Base-by-base conservation (phyloP, 129 eudicot species). In the Scalesia atractyloides region DNA sequence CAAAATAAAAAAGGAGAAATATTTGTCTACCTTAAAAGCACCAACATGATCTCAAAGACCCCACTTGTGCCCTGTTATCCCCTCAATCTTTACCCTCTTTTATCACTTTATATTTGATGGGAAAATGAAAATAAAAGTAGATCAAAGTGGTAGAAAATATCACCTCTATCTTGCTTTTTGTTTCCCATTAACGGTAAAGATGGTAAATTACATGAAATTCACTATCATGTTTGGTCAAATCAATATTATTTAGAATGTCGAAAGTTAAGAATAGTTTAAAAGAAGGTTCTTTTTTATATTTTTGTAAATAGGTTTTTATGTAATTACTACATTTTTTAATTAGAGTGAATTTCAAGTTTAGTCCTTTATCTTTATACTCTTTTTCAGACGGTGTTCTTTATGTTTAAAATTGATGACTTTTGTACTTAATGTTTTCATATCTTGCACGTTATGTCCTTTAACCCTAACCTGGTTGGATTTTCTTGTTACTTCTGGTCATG, bases 1-100 rank as follows among this genome's bases (percentile, higher is more conserved):
- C 15, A 44, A 68, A 47, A 48, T 30, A 20, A 59, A 9, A 69
- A 5, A n/a, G n/a, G 14, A 7, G 49, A 48, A 36, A 52, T 69
- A 26, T 36, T 6, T 75, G 81, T 77, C 65, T 60, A 39, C 48
- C 44, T 50, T 69, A 49, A 4, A 60, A 60, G 46, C 76, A 77
- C 76, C 64, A 69, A 37, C 56, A 59, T 49, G 81, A 69, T 69
- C 64, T 69, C 20, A 77, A 73, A 61, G 70, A 37, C 65, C 81
- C 76, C 70, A 77, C 76, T 77, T 77, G 81, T 60, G 65, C 81
- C 81, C 75, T 41, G 20, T 61, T 26, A 67, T 19, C 64, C 75
- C 68, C 54, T 68, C 81, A 58, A 47, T 20, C 63, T 36, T 74
- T 63, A 49, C 72, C 64, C 70, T 50, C 16, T 57, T 57, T 22